Base-by-base conservation (phyloP, 139 green algal species). In the Chlorella sp. region DNA sequence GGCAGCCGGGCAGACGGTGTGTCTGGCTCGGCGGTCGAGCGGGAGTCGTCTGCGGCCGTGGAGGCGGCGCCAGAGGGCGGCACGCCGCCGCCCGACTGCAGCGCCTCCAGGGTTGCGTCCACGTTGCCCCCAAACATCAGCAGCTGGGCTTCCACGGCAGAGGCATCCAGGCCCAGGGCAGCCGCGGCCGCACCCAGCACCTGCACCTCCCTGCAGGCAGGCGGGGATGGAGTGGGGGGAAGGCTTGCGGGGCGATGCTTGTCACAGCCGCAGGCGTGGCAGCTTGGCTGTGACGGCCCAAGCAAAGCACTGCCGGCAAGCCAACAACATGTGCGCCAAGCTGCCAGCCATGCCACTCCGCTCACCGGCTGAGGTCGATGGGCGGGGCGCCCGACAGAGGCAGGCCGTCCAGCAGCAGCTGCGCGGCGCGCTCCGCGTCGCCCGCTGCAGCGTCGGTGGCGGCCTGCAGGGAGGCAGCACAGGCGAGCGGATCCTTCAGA, bases 101-200 rank as follows among this genome's bases (percentile, higher is more conserved):
- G 60, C 14, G 77, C 41, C 30, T 73, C 77, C 8, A 56, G 14
- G 0, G 41, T 43, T 1, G 32, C 77, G 41, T 83, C 56, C 77
- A n/a, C 43, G 30, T 73, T 83, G 60, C 77, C 77, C 4, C 77
- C 77, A 13, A 69, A 26, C 24, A 68, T 40, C 40, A 60, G 9
- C 58, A 83, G 58, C 40, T 73, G 40, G 14, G 60, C 77, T 43
- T 83, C 77, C 40, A 83, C 77, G 0, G 24, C 77, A 28, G 40
- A 32, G 1, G 77, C 58, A 16, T 48, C 43, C 7, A 22, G 5
- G 60, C 77, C 56, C 4, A 40, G 58, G 20, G 38, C 54, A 20
- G 20, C 36, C 2, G 76, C 76, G 6, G 56, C 36, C 20, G 34
- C 14, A 0, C 54, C 36, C n/a, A 82, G 54, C 36, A 54, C 54